phyloP scores from a whole-genome alignment of 2,329 filamentous ascomycete species.

The Scortechinia acanthostroma region DNA sequence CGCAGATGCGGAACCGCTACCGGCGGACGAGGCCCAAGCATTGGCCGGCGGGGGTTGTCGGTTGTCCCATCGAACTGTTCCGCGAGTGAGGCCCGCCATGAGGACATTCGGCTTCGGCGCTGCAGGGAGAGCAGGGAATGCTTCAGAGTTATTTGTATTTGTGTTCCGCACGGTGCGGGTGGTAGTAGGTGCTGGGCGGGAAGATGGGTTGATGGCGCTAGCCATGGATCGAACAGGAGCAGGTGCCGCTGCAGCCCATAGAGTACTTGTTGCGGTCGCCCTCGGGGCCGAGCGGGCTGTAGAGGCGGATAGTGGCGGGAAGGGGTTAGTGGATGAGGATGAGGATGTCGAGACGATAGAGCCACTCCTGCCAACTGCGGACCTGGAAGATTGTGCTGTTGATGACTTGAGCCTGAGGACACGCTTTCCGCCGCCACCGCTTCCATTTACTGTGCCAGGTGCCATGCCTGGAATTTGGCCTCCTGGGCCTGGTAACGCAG shows the following conservation, averaged over 20 bases:
- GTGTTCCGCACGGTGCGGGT: constrained; percentile 19
- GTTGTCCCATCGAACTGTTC: constrained; percentile 9
- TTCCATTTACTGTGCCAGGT: constrained; percentile 42
- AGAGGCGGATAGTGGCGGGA: constrained; percentile 27
- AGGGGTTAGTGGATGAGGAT: constrained; percentile 26
- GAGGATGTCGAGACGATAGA: constrained; percentile 27
- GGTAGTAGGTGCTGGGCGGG: constrained; percentile 32
- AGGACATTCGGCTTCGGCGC: constrained; percentile 53
- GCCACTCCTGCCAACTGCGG: constrained; percentile 43
- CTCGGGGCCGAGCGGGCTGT: constrained; percentile 10
- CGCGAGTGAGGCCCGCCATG: constrained; percentile 7
- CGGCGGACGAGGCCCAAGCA: constrained; percentile 8
- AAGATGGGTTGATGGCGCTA: constrained; percentile 10
- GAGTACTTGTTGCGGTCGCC: constrained; percentile 15
- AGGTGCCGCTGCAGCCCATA: constrained; percentile 17
- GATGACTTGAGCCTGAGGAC: constrained; percentile 64
- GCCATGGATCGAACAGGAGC: constrained; percentile 15
- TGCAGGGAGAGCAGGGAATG: constrained; percentile 76
- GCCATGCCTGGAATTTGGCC: constrained; percentile 58
- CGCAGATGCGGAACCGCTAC: constrained; percentile 12
- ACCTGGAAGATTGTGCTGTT: constrained; percentile 60
- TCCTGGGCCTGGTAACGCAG: constrained; percentile 71
- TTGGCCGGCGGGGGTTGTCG: constrained; percentile 7
- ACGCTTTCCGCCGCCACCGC: constrained; percentile 50
- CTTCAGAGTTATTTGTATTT: constrained; percentile 37